Conservation (phyloP, 2,329 filamentous ascomycete species). For the Elsinoe perseae region DNA sequence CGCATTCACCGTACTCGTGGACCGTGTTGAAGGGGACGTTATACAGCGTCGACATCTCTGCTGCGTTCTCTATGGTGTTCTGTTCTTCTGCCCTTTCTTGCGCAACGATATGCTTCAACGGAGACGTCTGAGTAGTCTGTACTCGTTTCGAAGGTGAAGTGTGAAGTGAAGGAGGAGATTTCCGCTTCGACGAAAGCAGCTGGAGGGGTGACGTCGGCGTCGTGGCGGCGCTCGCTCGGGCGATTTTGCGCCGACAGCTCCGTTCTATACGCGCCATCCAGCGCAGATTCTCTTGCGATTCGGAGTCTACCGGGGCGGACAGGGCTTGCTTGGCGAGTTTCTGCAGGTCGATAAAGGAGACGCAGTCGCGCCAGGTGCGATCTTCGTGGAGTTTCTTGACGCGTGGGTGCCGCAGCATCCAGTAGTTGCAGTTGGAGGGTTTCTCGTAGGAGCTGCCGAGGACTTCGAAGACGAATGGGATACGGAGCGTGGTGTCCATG, state of each 20-base stretch:
- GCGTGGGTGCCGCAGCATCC: conserved; percentile 66
- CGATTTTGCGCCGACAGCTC: conserved; percentile 25
- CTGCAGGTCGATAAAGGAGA: conserved; percentile 64
- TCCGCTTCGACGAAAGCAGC: background rate
- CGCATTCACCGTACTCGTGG: background rate
- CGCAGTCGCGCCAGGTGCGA: conserved; percentile 58
- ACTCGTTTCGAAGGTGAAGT: background rate
- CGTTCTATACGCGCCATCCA: conserved; percentile 56
- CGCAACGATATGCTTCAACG: background rate
- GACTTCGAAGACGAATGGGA: conserved; percentile 71
- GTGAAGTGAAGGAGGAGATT: background rate
- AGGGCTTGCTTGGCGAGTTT: conserved; percentile 53
- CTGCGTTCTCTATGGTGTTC: background rate
- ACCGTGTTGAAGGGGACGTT: background rate
- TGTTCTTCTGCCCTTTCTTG: background rate
- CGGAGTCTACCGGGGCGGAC: conserved; percentile 42
- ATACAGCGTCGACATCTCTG: background rate
- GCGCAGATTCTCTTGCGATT: conserved; percentile 52
- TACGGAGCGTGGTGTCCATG: conserved; percentile 52
- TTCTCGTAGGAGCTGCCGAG: conserved; percentile 74
- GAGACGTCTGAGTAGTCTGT: background rate
- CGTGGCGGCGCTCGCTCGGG: conserved; percentile 22
- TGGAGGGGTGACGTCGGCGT: conserved; percentile 21
- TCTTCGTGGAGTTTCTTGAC: conserved; percentile 73
- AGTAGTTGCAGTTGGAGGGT: conserved; percentile 59